Base-by-base conservation (phyloP, 768 basidiomycete genomes). In the Obba rivulosa region DNA sequence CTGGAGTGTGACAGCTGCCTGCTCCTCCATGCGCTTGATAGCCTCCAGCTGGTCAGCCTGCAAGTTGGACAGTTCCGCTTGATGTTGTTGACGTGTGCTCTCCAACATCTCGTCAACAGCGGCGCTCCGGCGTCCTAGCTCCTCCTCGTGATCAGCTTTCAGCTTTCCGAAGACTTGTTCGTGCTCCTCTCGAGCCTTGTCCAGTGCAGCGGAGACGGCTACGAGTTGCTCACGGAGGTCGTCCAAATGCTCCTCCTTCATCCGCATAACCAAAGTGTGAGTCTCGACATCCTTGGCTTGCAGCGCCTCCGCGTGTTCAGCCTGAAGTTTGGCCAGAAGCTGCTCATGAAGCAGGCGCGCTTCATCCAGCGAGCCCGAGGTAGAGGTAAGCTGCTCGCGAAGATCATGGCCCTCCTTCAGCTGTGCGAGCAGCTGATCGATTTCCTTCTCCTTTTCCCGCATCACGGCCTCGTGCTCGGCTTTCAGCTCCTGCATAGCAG, bases 11-110 rank as follows among this genome's bases (percentile, higher is more conserved):
- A 74, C 69, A 5, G 79, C 73, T 22, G 78, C 66, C 51, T 79
- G 73, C 10, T 80, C 80, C 37, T 84, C 82, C 62, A 79, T 81
- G 62, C 74, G 71, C 64, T 81, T 83, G 50, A 82, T 62, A 9
- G 62, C 56, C 44, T 77, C 77, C 13, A 73, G 69, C 56, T 88
- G 83, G 44, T 80, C 83, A 17, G 78, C 77, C 34, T 81, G 79
- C 60, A 78, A 79, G 62, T 76, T 78, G 34, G 66, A 61, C 14
- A 87, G 45, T 5, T 68, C 57, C 34, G 69, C 72, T 49, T 77
- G 77, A 53, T 87, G 83, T 46, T 81, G 78, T 41, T 75, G 67
- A 17, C 66, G 70, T 8, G 77, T 67, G n/a, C 63, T 69, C 48
- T 73, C 69, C 14, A 90, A 72, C 13, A 70, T 54, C 8, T 70